Conservation (phyloP, 1,284 basidiomycete species). For the Trametes polyzona region DNA sequence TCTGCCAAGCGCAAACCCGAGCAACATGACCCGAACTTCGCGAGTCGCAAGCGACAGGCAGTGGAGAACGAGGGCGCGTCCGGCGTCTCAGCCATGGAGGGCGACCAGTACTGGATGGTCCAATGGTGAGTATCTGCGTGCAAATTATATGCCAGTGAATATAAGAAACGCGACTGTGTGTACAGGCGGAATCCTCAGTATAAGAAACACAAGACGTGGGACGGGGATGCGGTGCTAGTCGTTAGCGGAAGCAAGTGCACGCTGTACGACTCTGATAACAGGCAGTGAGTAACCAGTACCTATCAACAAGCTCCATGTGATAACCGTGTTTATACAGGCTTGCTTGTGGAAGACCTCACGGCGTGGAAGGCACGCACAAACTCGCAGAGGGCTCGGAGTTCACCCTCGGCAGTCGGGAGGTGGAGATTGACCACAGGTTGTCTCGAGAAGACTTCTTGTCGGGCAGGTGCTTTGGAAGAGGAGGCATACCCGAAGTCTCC, state of each 20-base stretch:
- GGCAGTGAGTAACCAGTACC: conserved; percentile 46
- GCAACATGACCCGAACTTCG: conserved; percentile 31
- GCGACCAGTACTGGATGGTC: conserved; percentile 65
- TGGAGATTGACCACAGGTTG: conserved; percentile 67
- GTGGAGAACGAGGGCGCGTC: conserved; percentile 25
- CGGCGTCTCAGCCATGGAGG: conserved; percentile 18
- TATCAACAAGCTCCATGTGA: conserved; percentile 28
- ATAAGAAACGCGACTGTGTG: background rate
- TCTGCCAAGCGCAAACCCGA: conserved; percentile 37
- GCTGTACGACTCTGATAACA: conserved; percentile 65
- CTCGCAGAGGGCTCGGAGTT: conserved; percentile 58
- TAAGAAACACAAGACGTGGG: conserved; percentile 94
- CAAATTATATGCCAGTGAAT: background rate
- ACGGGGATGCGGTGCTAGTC: conserved; percentile 76
- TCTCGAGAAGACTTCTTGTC: conserved; percentile 62
- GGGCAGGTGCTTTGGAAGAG: conserved; percentile 61
- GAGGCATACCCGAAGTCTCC: conserved; percentile 27
- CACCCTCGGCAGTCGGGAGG: conserved; percentile 67
- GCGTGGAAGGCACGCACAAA: conserved; percentile 40
- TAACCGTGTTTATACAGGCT: conserved; percentile 20
- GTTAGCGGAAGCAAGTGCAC: conserved; percentile 51
- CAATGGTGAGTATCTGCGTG: conserved; percentile 54
- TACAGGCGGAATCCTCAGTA: conserved; percentile 75
- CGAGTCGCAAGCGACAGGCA: conserved; percentile 41
- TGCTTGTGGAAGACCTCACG: conserved; percentile 31